A percentile compares a stretch with the other conserved stretches of the same genome.
phyloP scores from a whole-genome alignment of 2,329 filamentous ascomycete genomes.

The Aureobasidium leucospermi region DNA sequence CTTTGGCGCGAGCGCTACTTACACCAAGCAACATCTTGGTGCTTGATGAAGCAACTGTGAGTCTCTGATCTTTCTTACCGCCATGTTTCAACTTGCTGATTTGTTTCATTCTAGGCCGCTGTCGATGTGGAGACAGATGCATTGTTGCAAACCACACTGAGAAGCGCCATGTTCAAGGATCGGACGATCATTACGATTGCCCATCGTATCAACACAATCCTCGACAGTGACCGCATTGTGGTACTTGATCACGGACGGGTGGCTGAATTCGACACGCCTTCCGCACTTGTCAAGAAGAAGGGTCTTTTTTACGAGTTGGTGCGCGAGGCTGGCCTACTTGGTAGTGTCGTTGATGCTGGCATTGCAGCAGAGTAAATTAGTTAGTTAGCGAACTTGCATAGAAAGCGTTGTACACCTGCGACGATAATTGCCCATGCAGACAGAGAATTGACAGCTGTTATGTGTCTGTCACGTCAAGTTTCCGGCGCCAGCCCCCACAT shows the following conservation, averaged over 20 bases:
- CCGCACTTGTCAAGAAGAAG: conserved; percentile 64
- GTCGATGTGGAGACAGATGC: conserved; percentile 63
- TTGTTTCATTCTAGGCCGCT: conserved; percentile 43
- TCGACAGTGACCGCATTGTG: conserved; percentile 81
- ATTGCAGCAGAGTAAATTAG: neutral
- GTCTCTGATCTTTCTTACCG: conserved; percentile 46
- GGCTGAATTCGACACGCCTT: conserved; percentile 84
- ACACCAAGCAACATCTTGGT: conserved; percentile 96
- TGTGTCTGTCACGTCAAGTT: conserved; percentile 3
- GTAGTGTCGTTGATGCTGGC: conserved; percentile 26
- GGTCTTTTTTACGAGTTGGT: conserved; percentile 86
- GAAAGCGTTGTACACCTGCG: neutral
- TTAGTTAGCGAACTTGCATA: conserved; percentile 1
- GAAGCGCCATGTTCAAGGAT: conserved; percentile 68
- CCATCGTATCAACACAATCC: conserved; percentile 95
- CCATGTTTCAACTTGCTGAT: conserved; percentile 7
- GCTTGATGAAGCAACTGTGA: conserved; percentile 88
- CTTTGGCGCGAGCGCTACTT: conserved; percentile 83
- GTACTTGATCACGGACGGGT: conserved; percentile 88
- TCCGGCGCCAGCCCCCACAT: neutral
- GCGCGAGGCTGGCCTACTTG: conserved; percentile 74
- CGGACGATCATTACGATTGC: conserved; percentile 97
- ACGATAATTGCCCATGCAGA: conserved; percentile 5
- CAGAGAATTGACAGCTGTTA: conserved; percentile 7
- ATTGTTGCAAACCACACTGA: conserved; percentile 56